phyloP scores from a whole-genome alignment of 345 rosid genomes.

The Corchorus capsularis region DNA sequence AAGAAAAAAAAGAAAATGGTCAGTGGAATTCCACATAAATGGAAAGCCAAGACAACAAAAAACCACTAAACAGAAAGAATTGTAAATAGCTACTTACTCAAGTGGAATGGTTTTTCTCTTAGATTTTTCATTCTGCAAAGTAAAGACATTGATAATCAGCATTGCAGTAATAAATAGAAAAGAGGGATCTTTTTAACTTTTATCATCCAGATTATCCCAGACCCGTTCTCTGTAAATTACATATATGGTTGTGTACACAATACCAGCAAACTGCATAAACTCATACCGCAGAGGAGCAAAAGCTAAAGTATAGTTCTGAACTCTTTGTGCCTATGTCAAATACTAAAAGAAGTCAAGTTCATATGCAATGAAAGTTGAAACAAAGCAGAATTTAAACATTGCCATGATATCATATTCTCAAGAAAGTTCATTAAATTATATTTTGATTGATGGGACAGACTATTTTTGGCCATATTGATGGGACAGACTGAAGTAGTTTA shows the following conservation, averaged over 20 bases:
- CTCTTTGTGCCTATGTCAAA: neutral
- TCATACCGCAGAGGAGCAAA: neutral
- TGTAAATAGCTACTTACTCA: constrained; percentile 43
- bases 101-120: constrained; percentile 25
- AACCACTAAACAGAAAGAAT: neutral
- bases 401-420: neutral
- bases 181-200: neutral
- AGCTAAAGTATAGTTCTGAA: neutral
- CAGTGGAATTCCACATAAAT: neutral
- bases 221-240: neutral
- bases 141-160: constrained; percentile 32
- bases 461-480: neutral
- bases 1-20: constrained; percentile 13
- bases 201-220: neutral
- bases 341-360: neutral
- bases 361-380: neutral
- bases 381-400: neutral
- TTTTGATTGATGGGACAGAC: neutral
- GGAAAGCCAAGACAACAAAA: constrained; percentile 19
- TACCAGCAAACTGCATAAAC: neutral
- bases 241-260: neutral
- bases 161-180: constrained; percentile 7
- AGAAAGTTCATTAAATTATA: neutral
- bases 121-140: constrained; percentile 57
- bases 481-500: neutral